Evolutionary conservation across 2,329 filamentous ascomycete genomes (phyloP), one percentile per base, ranked within the genome.

Genomic region (Ophioceras dolichostomum): DNA sequence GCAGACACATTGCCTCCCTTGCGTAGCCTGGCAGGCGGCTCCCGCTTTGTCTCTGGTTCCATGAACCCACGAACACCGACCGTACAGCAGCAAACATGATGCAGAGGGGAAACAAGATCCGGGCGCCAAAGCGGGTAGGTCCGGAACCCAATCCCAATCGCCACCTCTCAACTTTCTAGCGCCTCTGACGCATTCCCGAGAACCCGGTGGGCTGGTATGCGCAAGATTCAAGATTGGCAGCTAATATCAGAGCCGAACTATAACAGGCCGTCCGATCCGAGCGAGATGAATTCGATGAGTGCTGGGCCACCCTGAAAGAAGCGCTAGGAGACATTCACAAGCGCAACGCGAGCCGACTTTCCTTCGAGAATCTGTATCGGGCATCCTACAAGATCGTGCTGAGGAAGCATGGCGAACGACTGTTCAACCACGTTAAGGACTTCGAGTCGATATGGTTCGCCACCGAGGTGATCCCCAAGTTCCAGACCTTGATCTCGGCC

Each of bases 301-400:
- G 79, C 48, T 98, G 91, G 91, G 66, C 68, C 12, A 75, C 77
- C 32, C 73, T 98, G 7, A 69, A 78, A 32, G 71, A 77, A 34
- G 87, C 89, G 4, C 73, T 98, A 37, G 69, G 67, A 39, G 84
- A 94, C 53, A 96, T 98, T 36, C 88, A 96, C 61, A 83, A 78
- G 40, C 88, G 93, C 56, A 91, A 94, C 55, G 87, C 87, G 42
- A 93, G 87, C 9, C 70, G 73, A 13, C 73, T 98, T 3, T 94
- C 88, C 1, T 98, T 95, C 62, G 91, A 98, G 58, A 83, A 94
- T 51, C 73, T 98, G 1, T 98, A 98, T 61, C 82, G 91, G 40
- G 83, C 83, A 38, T 84, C 86, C 5, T 98, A 98, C 61, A 89
- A 91, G 56, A 84, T 96, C 16, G 89, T 96, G 1, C 64, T 95